Evolutionary conservation across 257 asterid genomes (phyloP), one percentile per base, ranked within the genome.

Genomic region (Nicotiana noctiflora): DNA sequence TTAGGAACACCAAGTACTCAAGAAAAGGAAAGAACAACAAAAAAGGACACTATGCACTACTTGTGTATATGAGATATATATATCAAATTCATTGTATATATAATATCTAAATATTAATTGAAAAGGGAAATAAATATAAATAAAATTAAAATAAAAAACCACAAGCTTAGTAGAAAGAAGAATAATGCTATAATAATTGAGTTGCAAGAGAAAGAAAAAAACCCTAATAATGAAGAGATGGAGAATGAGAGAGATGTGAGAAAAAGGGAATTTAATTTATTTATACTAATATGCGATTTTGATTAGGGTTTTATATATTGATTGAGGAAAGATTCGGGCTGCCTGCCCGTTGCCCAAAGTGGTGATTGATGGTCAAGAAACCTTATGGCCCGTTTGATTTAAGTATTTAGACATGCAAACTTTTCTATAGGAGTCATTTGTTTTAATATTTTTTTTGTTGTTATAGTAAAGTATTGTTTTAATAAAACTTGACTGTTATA

Each of bases 301-400:
- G 40, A 77, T 59, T 77, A 32, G 72, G 56, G 56, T 21, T 59
- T 59, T 46, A 77, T 77, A 34, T n/a, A 46, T 34, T 59, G 70
- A 59, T 59, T 74, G 49, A 13, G 15, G 44, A 14, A 74, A 49
- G 82, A 78, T 78, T 66, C 27, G 89, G 91, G 88, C 85, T 78
- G 85, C 14, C 78, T 83, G 85, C 89, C 90, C 91, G 84, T 86
- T 82, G 90, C 91, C 90, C 90, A 21, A 9, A 27, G 40, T n/a
- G 15, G 82, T 74, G 60, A 17, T 79, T 77, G 74, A 76, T 40
- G 49, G 49, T 40, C 8, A 8, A 40, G 49, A 40, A 40, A 40
- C 49, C 3, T 40, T 40, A 40, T 40, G 49, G 49, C 49, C 49
- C 12, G 49, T 40, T 40, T 40, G 49, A 40, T 40, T 40, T 40